These are phyloP conservation scores for Paecilomyces formosus DNA, from an alignment of 2,329 filamentous ascomycete genomes.

Conservation along the genomic window DNA sequence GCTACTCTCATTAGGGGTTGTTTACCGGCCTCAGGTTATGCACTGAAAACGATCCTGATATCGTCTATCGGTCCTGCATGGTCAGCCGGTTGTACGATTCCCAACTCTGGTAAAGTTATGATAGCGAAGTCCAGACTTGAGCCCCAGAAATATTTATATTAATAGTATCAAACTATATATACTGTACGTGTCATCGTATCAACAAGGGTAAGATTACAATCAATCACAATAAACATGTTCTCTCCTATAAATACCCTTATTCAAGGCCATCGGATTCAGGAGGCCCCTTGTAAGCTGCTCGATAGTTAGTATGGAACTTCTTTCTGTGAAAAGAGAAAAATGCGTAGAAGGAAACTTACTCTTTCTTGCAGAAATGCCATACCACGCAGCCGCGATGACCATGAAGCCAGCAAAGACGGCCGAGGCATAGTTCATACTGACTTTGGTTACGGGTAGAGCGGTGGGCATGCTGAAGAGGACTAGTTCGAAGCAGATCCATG, in stretches of 20 bases:
- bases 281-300: constrained; percentile 26
- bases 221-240: background rate
- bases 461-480: constrained; percentile 49
- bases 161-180: too few species aligned
- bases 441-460: constrained; percentile 45
- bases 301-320: background rate
- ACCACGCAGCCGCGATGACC: constrained; percentile 45
- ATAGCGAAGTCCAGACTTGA: too few species aligned
- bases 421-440: constrained; percentile 50
- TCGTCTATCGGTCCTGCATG: too few species aligned
- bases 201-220: too few species aligned
- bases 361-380: constrained; percentile 44
- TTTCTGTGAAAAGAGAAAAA: background rate
- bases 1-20: too few species aligned
- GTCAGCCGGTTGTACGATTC: too few species aligned
- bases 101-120: too few species aligned
- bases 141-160: too few species aligned
- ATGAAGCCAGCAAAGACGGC: constrained; percentile 52
- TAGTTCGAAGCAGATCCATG: constrained; percentile 47
- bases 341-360: constrained; percentile 26
- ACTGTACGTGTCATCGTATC: too few species aligned
- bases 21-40: too few species aligned
- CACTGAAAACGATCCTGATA: too few species aligned
- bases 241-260: background rate
- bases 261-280: constrained; percentile 23